Percentiles rank a stretch among this genome's conserved stretches.
Evolutionary conservation across 163 green algal species (phyloP).

Genomic region (Chloromonas sp.): DNA sequence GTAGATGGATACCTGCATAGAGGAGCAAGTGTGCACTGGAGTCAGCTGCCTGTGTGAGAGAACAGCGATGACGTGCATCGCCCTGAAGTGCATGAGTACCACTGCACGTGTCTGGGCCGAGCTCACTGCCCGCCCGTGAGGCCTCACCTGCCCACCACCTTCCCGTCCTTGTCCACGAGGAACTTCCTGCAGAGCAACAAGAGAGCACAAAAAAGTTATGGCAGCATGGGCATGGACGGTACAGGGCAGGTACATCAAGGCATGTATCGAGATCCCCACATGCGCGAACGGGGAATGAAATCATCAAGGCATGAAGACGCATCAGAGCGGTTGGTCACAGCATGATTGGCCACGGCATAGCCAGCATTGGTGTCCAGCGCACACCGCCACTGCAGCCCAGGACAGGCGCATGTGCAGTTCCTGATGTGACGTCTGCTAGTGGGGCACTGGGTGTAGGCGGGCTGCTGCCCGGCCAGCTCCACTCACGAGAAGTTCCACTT

Average conservation of each 20-base stretch:
- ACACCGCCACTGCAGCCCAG: neutral
- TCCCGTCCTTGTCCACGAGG: constrained; percentile 53
- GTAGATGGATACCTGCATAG: constrained; percentile 34
- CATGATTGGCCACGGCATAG: neutral
- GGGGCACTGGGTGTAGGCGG: no score
- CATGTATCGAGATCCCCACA: no score
- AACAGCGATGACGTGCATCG: no score
- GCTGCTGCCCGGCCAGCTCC: neutral
- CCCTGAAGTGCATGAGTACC: no score
- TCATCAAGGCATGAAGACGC: neutral
- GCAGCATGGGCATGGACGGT: no score
- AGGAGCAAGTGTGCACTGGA: neutral
- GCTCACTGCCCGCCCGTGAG: neutral
- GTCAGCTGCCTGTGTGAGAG: no score
- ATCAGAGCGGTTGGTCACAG: neutral
- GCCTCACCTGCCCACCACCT: constrained; percentile 38
- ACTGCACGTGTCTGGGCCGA: neutral
- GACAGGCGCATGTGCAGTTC: neutral
- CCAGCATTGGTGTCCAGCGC: neutral
- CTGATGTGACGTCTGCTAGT: no score
- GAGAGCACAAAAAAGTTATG: neutral
- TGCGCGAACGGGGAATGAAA: neutral
- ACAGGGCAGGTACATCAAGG: no score
- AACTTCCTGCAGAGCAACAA: constrained; percentile 35
- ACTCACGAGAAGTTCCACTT: constrained; percentile 67